Evolutionary conservation across 768 basidiomycete genomes (phyloP).

Genomic region (Hygrophoropsis aurantiaca): DNA sequence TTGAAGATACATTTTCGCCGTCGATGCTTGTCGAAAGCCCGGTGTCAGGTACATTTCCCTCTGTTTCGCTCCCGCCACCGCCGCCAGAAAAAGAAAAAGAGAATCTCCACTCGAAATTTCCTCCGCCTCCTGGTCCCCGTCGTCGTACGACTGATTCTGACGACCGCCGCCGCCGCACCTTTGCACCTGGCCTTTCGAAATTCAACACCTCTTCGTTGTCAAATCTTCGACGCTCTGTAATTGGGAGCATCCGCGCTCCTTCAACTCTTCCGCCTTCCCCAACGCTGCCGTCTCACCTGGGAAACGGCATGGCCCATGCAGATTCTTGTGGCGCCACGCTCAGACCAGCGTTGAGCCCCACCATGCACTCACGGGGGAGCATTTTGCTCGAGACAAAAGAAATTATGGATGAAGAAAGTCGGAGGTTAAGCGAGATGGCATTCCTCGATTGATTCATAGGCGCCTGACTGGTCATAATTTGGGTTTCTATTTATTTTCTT

Average conservation of each 20-base stretch:
- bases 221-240: slow-evolving; percentile 47
- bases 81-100: slow-evolving; percentile 20
- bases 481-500: too few species aligned
- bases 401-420: slow-evolving; percentile 68
- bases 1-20: slow-evolving; percentile 7
- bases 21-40: slow-evolving; percentile 20
- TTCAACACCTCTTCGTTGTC: slow-evolving; percentile 38
- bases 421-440: slow-evolving; percentile 70
- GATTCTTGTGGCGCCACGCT: slow-evolving; percentile 17
- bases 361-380: slow-evolving; percentile 57
- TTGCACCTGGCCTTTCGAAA: slow-evolving; percentile 16
- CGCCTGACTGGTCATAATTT: neutral
- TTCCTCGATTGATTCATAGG: slow-evolving; percentile 44
- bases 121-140: slow-evolving; percentile 6
- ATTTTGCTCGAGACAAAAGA: slow-evolving; percentile 51
- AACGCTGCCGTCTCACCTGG: slow-evolving; percentile 16
- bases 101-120: neutral
- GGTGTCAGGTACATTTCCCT: slow-evolving; percentile 22
- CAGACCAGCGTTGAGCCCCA: slow-evolving; percentile 51
- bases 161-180: slow-evolving; percentile 5
- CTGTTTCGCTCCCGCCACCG: slow-evolving; percentile 9
- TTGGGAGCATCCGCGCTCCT: slow-evolving; percentile 30
- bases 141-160: slow-evolving; percentile 18
- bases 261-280: slow-evolving; percentile 40
- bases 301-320: slow-evolving; percentile 1